phyloP scores from a whole-genome alignment of 1,284 basidiomycete species.

The Bondarzewia mesenterica region DNA sequence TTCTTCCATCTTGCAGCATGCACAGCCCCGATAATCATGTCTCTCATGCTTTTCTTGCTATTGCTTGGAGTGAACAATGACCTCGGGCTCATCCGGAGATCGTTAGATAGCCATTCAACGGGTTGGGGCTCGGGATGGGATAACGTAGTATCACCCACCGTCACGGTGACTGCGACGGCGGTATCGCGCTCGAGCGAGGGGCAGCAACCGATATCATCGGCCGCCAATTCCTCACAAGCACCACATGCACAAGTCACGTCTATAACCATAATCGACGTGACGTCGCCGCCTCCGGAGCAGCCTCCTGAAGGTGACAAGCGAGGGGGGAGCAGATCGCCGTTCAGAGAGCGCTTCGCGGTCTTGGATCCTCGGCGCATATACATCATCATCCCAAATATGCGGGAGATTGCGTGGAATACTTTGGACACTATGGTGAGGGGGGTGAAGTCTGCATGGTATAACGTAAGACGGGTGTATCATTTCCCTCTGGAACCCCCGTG shows the following conservation, averaged over 20 bases:
- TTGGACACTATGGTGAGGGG: constrained; percentile 18
- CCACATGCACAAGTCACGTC: neutral
- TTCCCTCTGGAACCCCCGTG: constrained; percentile 27
- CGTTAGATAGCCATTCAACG: constrained; percentile 21
- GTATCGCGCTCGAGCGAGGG: constrained; percentile 1
- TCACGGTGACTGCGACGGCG: constrained; percentile 13
- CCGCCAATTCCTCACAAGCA: neutral
- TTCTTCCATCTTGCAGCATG: constrained; percentile 5
- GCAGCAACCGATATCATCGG: neutral
- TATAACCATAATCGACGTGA: constrained; percentile 13
- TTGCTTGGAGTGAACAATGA: constrained; percentile 27
- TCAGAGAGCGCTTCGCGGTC: neutral
- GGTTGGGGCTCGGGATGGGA: constrained; percentile 2
- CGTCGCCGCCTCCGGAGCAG: constrained; percentile 1
- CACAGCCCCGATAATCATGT: constrained; percentile 15
- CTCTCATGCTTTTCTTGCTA: constrained; percentile 25
- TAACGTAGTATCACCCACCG: neutral
- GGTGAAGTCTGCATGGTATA: constrained; percentile 20
- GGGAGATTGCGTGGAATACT: constrained; percentile 15
- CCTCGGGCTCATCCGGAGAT: constrained; percentile 26
- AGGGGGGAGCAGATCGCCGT: neutral
- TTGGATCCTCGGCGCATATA: neutral
- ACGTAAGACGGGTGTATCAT: constrained; percentile 21
- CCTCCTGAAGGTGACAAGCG: neutral
- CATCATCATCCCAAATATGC: constrained; percentile 15